Percentiles rank a stretch among this genome's conserved stretches.
phyloP scores from a whole-genome alignment of 345 rosid genomes.

The Erysimum cheiranthoides region DNA sequence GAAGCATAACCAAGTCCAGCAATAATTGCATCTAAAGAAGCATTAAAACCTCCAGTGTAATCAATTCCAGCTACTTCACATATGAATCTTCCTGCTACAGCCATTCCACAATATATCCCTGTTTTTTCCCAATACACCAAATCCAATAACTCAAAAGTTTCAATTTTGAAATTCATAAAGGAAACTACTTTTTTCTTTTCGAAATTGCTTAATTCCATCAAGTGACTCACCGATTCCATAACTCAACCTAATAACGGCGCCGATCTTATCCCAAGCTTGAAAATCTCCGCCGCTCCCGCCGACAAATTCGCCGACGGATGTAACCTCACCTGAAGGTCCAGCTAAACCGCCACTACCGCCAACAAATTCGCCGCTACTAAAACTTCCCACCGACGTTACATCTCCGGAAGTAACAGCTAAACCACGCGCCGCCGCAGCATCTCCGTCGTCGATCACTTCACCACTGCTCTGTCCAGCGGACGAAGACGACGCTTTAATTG shows the following conservation, averaged over 20 bases:
- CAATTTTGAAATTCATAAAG: not conserved
- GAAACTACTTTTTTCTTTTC: not conserved
- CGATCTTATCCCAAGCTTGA: conserved; percentile 88
- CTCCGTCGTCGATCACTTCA: conserved; percentile 61
- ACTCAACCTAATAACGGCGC: conserved; percentile 77
- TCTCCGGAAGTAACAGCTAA: conserved; percentile 65
- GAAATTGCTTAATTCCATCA: not conserved
- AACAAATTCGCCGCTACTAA: conserved; percentile 54
- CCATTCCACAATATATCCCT: conserved; percentile 97
- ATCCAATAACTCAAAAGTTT: not conserved
- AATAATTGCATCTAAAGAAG: conserved; percentile 73
- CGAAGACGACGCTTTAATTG: conserved; percentile 44
- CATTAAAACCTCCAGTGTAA: conserved; percentile 79
- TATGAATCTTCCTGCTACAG: conserved; percentile 80
- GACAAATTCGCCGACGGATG: conserved; percentile 71
- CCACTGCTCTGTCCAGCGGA: conserved; percentile 56
- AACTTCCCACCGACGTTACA: conserved; percentile 59
- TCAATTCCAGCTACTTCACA: conserved; percentile 85
- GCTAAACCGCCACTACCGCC: conserved; percentile 55
- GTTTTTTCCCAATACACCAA: not conserved
- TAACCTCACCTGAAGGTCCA: conserved; percentile 72
- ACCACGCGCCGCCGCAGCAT: conserved; percentile 42
- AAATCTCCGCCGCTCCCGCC: conserved; percentile 58
- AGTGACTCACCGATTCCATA: conserved; percentile 78
- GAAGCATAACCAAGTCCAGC: conserved; percentile 92